Conservation (phyloP, 1,284 basidiomycete genomes). For the Chalciporus sp. region DNA sequence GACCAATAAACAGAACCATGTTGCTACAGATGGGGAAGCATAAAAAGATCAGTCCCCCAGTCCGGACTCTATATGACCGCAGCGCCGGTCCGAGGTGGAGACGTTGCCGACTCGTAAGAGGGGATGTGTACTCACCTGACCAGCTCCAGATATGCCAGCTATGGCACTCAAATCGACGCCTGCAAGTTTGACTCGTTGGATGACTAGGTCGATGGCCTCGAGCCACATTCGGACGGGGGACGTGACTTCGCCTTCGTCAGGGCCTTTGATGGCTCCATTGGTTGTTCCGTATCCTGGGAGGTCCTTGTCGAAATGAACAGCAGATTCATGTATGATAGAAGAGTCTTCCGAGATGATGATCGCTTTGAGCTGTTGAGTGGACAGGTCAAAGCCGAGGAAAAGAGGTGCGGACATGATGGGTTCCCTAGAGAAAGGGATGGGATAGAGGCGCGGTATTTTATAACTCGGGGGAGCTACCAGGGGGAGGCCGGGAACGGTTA, state of each 20-base stretch:
- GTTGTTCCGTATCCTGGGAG: conserved; percentile 72
- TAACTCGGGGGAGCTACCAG: neutral
- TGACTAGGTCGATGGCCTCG: conserved; percentile 80
- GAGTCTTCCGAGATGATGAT: conserved; percentile 65
- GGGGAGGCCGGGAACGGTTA: neutral
- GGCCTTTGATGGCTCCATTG: conserved; percentile 72
- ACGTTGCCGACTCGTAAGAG: neutral
- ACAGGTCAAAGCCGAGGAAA: conserved; percentile 87
- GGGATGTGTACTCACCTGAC: conserved; percentile 52
- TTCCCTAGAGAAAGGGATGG: neutral
- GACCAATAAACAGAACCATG: conserved; percentile 93
- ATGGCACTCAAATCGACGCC: conserved; percentile 63
- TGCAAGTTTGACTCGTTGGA: conserved; percentile 65
- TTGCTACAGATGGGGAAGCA: conserved; percentile 55
- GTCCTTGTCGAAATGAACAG: conserved; percentile 83
- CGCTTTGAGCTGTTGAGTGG: conserved; percentile 86
- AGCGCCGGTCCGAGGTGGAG: neutral
- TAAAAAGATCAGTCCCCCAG: neutral
- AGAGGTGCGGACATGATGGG: conserved; percentile 41
- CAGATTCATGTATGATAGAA: conserved; percentile 67
- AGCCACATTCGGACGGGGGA: conserved; percentile 86
- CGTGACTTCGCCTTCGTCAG: conserved; percentile 70
- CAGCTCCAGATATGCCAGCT: conserved; percentile 71
- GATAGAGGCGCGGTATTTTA: neutral
- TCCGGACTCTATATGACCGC: neutral